phyloP scores from a whole-genome alignment of 169 alveolate genomes.

The Plasmodium adleri region DNA sequence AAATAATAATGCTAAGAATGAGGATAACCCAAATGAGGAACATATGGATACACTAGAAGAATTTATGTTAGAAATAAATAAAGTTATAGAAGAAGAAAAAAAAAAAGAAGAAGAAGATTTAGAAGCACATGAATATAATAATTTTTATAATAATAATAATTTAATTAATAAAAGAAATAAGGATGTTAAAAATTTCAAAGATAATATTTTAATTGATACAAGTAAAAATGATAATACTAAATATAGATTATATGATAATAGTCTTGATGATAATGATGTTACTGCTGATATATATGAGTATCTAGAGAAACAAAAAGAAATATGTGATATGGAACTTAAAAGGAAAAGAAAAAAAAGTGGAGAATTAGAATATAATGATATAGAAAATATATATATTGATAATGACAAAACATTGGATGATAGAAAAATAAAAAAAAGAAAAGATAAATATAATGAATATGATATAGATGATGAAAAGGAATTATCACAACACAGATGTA shows the following conservation, averaged over 20 bases:
- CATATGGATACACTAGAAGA: constrained; percentile 70
- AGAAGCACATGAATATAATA: not conserved
- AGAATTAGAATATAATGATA: not conserved
- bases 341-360: not conserved
- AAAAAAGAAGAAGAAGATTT: constrained; percentile 17
- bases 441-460: not conserved
- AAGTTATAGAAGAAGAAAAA: constrained; percentile 69
- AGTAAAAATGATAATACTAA: not conserved
- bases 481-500: not conserved
- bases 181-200: not conserved
- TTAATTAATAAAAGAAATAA: not conserved
- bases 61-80: constrained; percentile 75
- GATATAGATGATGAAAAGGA: constrained; percentile 1
- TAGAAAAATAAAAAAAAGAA: too few species aligned
- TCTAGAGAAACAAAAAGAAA: constrained; percentile 52
- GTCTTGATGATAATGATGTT: constrained; percentile 72
- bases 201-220: not conserved
- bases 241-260: constrained; percentile 12
- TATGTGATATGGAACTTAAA: constrained; percentile 14
- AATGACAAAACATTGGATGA: not conserved
- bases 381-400: not conserved
- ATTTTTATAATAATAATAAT: not conserved
- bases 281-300: constrained; percentile 75
- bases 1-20: not conserved
- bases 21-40: constrained; percentile 3